Percentiles rank a stretch among this genome's conserved stretches.
These are phyloP conservation scores for Lecanicillium sp. DNA, from an alignment of 2,329 filamentous ascomycete species.

Conservation along the genomic window DNA sequence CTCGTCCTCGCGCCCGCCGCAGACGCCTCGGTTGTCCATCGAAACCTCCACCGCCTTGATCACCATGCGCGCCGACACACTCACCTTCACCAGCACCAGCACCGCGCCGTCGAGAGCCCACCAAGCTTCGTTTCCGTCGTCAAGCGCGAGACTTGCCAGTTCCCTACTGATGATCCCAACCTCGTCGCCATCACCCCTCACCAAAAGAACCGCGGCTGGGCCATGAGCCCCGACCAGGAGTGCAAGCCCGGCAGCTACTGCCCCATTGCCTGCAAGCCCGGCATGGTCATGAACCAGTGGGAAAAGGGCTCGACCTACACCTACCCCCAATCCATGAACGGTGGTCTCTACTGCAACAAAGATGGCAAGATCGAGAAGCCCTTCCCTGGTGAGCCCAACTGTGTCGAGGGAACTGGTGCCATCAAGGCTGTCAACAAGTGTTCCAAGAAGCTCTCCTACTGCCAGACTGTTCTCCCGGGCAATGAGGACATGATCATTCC, in stretches of 20 bases:
- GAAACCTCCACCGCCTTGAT: constrained; percentile 32
- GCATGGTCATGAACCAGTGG: constrained; percentile 76
- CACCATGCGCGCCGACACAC: constrained; percentile 30
- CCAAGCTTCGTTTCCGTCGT: constrained; percentile 29
- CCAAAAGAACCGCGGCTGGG: constrained; percentile 65
- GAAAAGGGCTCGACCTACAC: constrained; percentile 62
- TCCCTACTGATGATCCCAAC: constrained; percentile 57
- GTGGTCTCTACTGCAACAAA: constrained; percentile 66
- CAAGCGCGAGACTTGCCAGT: constrained; percentile 55
- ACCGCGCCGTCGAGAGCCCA: constrained; percentile 17
- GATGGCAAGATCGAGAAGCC: constrained; percentile 62
- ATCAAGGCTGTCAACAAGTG: constrained; percentile 63
- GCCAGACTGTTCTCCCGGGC: constrained; percentile 72
- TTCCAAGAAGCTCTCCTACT: constrained; percentile 59
- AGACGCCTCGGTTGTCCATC: constrained; percentile 2
- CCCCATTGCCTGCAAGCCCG: constrained; percentile 69
- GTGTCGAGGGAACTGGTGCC: constrained; percentile 60
- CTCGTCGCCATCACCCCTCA: constrained; percentile 62
- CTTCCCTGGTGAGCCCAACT: constrained; percentile 62
- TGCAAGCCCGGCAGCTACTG: constrained; percentile 65
- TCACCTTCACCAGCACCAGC: constrained; percentile 24
- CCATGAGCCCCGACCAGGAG: constrained; percentile 67
- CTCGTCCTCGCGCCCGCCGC: constrained; percentile 9
- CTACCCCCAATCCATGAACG: constrained; percentile 69
- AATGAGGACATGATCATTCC: constrained; percentile 80